phyloP scores from a whole-genome alignment of 257 asterid species.

The Avicennia marina region DNA sequence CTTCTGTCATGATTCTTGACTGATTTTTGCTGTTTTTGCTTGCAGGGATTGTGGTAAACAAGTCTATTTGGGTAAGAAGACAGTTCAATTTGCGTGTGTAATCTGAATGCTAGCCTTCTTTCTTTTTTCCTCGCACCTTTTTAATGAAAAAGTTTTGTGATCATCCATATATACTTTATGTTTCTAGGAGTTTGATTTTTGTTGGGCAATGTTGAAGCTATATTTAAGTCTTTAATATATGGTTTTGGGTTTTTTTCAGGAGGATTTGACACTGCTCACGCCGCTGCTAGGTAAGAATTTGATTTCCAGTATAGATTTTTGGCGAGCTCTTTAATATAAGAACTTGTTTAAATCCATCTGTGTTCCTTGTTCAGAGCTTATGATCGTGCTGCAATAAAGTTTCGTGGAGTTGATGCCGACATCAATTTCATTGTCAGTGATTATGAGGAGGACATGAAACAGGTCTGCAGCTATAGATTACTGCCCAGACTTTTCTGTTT shows the following conservation, averaged over 20 bases:
- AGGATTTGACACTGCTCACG: slow-evolving; percentile 72
- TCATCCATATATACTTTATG: too few species aligned
- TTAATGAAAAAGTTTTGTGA: background rate
- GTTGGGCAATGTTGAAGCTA: background rate
- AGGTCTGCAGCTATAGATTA: slow-evolving; percentile 17
- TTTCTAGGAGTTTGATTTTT: background rate
- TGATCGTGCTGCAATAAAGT: slow-evolving; percentile 58
- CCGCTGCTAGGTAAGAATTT: slow-evolving; percentile 57
- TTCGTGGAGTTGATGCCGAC: slow-evolving; percentile 60
- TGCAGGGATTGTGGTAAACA: slow-evolving; percentile 82
- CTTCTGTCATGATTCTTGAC: slow-evolving; percentile 5
- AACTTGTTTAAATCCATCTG: background rate
- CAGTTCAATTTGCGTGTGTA: background rate
- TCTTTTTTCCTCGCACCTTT: too few species aligned
- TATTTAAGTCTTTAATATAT: background rate
- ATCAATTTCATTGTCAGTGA: slow-evolving; percentile 43
- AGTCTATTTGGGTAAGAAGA: slow-evolving; percentile 57
- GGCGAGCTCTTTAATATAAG: background rate
- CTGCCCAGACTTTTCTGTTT: background rate
- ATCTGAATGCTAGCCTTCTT: background rate
- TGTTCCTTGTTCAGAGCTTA: slow-evolving; percentile 33
- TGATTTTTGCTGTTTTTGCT: slow-evolving; percentile 17
- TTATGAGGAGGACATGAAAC: slow-evolving; percentile 50
- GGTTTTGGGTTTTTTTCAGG: slow-evolving; percentile 31
- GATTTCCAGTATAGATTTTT: background rate